Conservation (phyloP, 495 filamentous ascomycete species). For the Penicillium desertorum region DNA sequence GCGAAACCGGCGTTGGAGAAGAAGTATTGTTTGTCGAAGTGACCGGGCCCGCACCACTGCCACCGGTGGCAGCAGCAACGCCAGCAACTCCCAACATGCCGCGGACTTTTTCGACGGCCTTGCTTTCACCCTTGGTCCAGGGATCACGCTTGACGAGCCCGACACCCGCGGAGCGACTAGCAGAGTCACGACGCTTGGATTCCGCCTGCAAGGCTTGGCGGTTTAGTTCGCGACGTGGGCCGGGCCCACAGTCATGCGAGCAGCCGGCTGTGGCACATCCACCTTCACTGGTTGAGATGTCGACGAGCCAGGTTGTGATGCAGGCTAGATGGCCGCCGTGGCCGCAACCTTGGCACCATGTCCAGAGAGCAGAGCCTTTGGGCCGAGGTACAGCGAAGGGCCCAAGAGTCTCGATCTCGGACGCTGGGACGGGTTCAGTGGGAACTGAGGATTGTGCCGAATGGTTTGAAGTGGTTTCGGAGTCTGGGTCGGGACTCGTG, state of each 20-base stretch:
- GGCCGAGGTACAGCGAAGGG: slow-evolving; percentile 27
- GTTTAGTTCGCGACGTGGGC: slow-evolving; percentile 53
- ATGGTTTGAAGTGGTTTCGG: slow-evolving; percentile 25
- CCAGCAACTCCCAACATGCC: slow-evolving; percentile 44
- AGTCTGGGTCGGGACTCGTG: slow-evolving; percentile 17
- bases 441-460: slow-evolving; percentile 32
- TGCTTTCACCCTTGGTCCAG: slow-evolving; percentile 45
- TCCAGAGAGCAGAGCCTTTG: slow-evolving; percentile 54
- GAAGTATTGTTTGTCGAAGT: slow-evolving; percentile 26
- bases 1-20: slow-evolving; percentile 21
- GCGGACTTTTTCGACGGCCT: slow-evolving; percentile 48
- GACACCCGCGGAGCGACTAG: slow-evolving; percentile 35
- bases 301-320: slow-evolving; percentile 63
- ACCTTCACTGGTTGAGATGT: slow-evolving; percentile 59
- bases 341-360: slow-evolving; percentile 70
- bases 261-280: slow-evolving; percentile 73
- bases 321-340: slow-evolving; percentile 74
- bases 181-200: slow-evolving; percentile 41
- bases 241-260: slow-evolving; percentile 69
- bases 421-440: slow-evolving; percentile 34
- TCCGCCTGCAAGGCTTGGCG: slow-evolving; percentile 36
- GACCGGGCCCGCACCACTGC: slow-evolving; percentile 23
- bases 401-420: slow-evolving; percentile 25
- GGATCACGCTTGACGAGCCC: slow-evolving; percentile 46
- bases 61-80: slow-evolving; percentile 26